Evolutionary conservation across 148 eudicot genomes (phyloP).

Genomic region (Mesembryanthemum crystallinum): DNA sequence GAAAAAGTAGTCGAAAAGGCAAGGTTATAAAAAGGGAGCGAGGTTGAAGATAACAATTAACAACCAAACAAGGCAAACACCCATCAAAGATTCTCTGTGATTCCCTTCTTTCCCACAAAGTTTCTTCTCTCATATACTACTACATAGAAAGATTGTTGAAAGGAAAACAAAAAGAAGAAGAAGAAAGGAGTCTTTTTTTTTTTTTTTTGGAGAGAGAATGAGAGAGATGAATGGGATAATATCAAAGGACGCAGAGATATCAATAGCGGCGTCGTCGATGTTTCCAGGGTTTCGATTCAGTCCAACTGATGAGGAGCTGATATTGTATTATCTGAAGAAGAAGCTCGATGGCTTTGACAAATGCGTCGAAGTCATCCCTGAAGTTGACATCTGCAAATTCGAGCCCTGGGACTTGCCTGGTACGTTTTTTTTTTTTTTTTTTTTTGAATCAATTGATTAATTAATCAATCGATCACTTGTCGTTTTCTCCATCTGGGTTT

Average conservation of each 20-base stretch:
- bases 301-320: conserved; percentile 73
- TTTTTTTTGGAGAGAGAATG: conserved; percentile 15
- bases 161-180: neutral
- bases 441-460: neutral
- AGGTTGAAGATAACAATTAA: too few species aligned
- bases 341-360: conserved; percentile 55
- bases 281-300: conserved; percentile 84
- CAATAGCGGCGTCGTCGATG: conserved; percentile 59
- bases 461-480: neutral
- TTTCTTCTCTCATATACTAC: neutral
- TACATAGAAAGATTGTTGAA: neutral
- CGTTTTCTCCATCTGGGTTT: neutral
- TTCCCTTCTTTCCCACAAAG: conserved; percentile 15
- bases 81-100: neutral
- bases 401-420: conserved; percentile 99
- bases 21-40: neutral
- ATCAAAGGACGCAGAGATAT: conserved; percentile 45
- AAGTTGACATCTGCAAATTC: conserved; percentile 61
- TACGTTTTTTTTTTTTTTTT: conserved; percentile 8
- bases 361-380: conserved; percentile 62
- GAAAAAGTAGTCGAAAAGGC: neutral
- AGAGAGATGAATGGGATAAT: conserved; percentile 16
- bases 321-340: conserved; percentile 58
- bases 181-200: neutral
- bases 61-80: neutral